phyloP scores from a whole-genome alignment of 2,329 filamentous ascomycete genomes.

The Fusarium pseudoanthophilum region DNA sequence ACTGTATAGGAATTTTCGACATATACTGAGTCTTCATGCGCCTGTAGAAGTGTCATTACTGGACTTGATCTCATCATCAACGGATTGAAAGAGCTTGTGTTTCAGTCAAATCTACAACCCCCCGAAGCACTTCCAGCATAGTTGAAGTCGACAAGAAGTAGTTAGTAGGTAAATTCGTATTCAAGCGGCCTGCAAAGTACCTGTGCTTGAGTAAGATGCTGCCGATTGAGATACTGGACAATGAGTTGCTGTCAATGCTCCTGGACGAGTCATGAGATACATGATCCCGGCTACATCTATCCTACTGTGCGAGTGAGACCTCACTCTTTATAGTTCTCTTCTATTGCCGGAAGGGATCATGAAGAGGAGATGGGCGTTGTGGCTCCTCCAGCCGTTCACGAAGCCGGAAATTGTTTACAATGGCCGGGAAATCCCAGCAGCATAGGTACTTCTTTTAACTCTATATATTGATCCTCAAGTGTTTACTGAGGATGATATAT shows the following conservation, averaged over 20 bases:
- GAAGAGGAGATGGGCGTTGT: background rate
- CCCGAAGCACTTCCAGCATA: background rate
- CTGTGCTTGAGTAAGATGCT: background rate
- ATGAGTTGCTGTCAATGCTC: background rate
- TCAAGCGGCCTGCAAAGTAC: background rate
- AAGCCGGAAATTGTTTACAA: background rate
- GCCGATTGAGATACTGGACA: background rate
- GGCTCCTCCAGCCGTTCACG: background rate
- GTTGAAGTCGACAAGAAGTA: background rate
- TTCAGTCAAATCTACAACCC: background rate
- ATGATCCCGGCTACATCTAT: background rate
- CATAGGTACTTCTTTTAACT: background rate
- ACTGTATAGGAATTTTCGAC: background rate
- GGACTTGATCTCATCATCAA: background rate
- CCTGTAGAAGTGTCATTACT: background rate
- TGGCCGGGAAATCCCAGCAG: background rate
- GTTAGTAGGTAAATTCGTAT: background rate
- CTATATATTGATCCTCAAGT: background rate
- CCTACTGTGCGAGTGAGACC: background rate
- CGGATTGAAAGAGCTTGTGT: background rate
- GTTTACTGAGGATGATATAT: background rate
- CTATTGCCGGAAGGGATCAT: background rate
- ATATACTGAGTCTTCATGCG: background rate
- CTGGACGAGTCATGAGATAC: too few relatives aligned
- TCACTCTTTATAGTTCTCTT: background rate